Evolutionary conservation across 345 rosid genomes (phyloP).

Genomic region (Microthlaspi erraticum): DNA sequence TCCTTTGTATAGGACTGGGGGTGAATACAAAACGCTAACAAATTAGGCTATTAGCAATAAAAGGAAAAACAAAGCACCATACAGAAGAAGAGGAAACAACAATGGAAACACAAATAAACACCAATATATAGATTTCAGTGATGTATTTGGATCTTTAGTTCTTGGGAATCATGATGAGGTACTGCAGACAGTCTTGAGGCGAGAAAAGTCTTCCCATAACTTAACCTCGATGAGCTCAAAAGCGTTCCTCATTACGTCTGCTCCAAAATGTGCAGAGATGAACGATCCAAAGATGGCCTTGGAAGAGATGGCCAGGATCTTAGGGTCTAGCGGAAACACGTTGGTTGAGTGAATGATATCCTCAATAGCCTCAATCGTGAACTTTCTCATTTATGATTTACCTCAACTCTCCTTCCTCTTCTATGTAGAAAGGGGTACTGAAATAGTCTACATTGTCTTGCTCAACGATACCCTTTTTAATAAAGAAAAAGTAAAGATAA

Average conservation of each 20-base stretch:
- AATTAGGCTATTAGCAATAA: too few species aligned
- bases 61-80: too few species aligned
- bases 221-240: slow-evolving; percentile 20
- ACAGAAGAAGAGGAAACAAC: too few species aligned
- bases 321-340: slow-evolving; percentile 16
- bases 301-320: not conserved
- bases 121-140: too few species aligned
- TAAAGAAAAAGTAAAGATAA: not conserved
- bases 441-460: slow-evolving; percentile 31
- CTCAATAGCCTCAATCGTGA: slow-evolving; percentile 17
- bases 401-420: slow-evolving; percentile 15
- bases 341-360: slow-evolving; percentile 8
- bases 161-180: slow-evolving; percentile 9
- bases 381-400: slow-evolving; percentile 19
- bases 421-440: slow-evolving; percentile 6
- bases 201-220: not conserved
- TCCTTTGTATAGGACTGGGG: too few species aligned
- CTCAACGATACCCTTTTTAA: slow-evolving; percentile 25
- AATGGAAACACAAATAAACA: too few species aligned
- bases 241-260: not conserved
- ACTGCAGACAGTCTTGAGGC: slow-evolving; percentile 2
- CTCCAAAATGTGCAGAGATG: slow-evolving; percentile 10
- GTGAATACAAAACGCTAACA: too few species aligned
- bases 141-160: not conserved
- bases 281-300: slow-evolving; percentile 28